A percentile compares a stretch with the other conserved stretches of the same genome.
Evolutionary conservation across 2,329 filamentous ascomycete genomes (phyloP).

Genomic region (Claviceps lovelessii): DNA sequence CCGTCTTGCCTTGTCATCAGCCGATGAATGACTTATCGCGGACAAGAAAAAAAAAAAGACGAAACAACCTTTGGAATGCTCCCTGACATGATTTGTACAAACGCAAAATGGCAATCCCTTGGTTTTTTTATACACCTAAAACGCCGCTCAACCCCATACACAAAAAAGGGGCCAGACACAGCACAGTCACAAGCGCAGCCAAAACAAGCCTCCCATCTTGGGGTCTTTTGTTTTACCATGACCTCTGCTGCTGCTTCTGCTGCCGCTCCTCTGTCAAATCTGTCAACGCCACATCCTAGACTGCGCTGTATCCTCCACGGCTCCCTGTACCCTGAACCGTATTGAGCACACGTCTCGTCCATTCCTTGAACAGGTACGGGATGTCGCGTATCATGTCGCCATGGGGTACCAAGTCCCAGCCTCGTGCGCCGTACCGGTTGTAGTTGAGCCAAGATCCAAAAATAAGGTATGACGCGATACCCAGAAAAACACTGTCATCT

Average conservation of each 20-base stretch:
- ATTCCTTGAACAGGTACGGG: conserved; percentile 85
- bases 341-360: conserved; percentile 62
- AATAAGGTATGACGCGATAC: conserved; percentile 78
- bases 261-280: neutral
- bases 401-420: conserved; percentile 89
- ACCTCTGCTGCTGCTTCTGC: neutral
- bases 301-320: conserved; percentile 86
- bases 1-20: neutral
- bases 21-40: neutral
- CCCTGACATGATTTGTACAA: conserved; percentile 9
- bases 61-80: neutral
- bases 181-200: neutral
- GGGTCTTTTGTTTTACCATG: neutral
- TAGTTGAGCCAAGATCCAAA: conserved; percentile 99
- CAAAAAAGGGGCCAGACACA: neutral
- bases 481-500: conserved; percentile 58
- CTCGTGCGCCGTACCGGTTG: conserved; percentile 85
- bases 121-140: conserved; percentile 12
- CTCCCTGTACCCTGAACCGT: conserved; percentile 72
- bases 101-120: conserved; percentile 11
- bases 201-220: neutral
- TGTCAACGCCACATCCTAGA: conserved; percentile 33
- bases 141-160: conserved; percentile 8
- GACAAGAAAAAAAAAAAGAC: neutral
- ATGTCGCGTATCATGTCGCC: conserved; percentile 84